Evolutionary conservation across 306 rosid genomes (phyloP).

Genomic region (Begonia fuchsioides): DNA sequence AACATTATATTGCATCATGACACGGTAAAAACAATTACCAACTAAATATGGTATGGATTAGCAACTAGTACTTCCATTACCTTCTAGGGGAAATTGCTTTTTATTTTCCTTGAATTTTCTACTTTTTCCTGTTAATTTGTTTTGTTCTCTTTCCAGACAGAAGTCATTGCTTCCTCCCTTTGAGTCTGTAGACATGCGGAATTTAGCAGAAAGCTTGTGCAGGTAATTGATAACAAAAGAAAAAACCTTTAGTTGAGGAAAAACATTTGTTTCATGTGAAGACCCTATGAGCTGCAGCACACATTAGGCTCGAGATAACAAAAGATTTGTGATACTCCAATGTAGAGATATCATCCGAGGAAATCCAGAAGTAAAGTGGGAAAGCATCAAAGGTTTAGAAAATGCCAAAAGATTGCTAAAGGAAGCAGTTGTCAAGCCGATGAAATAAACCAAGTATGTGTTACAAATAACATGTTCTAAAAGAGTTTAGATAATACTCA

Average conservation of each 20-base stretch:
- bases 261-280: too few relatives aligned
- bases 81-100: not conserved
- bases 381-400: slow-evolving; percentile 88
- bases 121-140: not conserved
- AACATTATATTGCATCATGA: too few relatives aligned
- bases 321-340: slow-evolving; percentile 1
- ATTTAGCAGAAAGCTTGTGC: slow-evolving; percentile 80
- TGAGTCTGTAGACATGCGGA: slow-evolving; percentile 80
- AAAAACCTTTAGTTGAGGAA: not conserved
- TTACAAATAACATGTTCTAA: not conserved
- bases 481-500: too few relatives aligned
- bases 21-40: too few relatives aligned
- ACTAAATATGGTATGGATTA: not conserved
- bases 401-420: slow-evolving; percentile 76
- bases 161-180: slow-evolving; percentile 54
- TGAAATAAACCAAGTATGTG: slow-evolving; percentile 91
- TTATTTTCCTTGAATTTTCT: not conserved
- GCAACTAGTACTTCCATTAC: slow-evolving; percentile 4
- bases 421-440: slow-evolving; percentile 99
- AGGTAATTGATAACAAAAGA: slow-evolving; percentile 31
- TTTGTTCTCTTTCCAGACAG: slow-evolving; percentile 1
- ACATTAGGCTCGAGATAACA: too few relatives aligned
- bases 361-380: slow-evolving; percentile 90
- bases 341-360: slow-evolving; percentile 89
- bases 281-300: too few relatives aligned